These are phyloP conservation scores for Rhodotorula glutinis DNA, from an alignment of 1,284 basidiomycete genomes.

Conservation along the genomic window DNA sequence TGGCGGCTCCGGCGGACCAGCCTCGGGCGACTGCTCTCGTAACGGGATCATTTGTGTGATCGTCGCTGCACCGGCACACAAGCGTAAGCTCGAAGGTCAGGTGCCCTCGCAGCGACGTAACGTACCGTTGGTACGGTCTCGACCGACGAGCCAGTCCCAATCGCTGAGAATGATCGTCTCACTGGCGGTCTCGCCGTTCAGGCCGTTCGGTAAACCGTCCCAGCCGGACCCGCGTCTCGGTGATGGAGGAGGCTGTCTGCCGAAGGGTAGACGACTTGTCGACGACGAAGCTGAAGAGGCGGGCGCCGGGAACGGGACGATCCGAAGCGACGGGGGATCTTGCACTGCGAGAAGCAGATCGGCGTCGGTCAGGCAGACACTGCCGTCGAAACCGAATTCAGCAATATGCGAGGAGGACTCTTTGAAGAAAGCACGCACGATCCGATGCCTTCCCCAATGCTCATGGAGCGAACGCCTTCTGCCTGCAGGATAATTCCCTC, in stretches of 20 bases:
- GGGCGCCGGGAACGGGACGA: constrained; percentile 37
- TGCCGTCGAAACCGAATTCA: background rate
- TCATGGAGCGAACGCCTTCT: constrained; percentile 27
- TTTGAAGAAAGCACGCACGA: constrained; percentile 15
- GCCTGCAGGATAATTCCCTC: constrained; percentile 23
- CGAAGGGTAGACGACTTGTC: background rate
- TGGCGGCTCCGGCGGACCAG: background rate
- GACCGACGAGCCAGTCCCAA: constrained; percentile 35
- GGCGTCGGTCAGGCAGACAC: constrained; percentile 34
- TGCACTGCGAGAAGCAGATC: constrained; percentile 37
- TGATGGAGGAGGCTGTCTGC: background rate
- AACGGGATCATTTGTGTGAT: constrained; percentile 3
- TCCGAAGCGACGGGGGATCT: constrained; percentile 39
- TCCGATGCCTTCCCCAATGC: constrained; percentile 30
- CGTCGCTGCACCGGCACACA: constrained; percentile 9
- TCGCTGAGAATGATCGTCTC: constrained; percentile 31
- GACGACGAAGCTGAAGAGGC: background rate
- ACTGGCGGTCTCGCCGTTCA: constrained; percentile 9
- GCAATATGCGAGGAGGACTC: no score
- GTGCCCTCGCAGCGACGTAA: background rate
- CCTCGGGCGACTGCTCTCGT: background rate
- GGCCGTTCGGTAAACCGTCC: constrained; percentile 7
- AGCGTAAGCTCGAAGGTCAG: background rate
- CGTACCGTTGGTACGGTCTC: constrained; percentile 23
- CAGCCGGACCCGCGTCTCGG: constrained; percentile 23